Evolutionary conservation across 2,329 filamentous ascomycete genomes (phyloP).

Genomic region (Hypocrella siamensis): DNA sequence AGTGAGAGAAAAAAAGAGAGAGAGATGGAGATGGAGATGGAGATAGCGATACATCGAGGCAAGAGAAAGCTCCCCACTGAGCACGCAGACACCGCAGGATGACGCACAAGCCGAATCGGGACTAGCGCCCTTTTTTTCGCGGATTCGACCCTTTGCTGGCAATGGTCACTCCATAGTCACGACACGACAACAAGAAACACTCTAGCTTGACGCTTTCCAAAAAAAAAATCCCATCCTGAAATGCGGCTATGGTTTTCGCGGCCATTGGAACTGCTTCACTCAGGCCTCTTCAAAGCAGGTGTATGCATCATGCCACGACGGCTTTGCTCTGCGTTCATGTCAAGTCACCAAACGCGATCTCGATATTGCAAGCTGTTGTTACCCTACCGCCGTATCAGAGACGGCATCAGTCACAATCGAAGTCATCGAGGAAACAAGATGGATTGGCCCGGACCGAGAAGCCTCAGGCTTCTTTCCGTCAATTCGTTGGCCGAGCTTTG

Average conservation of each 20-base stretch:
- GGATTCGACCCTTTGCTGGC: neutral
- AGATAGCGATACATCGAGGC: neutral
- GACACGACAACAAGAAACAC: too few species aligned
- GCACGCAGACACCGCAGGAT: neutral
- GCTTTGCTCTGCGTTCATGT: slow-evolving; percentile 18
- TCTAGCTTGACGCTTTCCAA: neutral
- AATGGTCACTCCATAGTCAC: too few species aligned
- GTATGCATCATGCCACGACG: slow-evolving; percentile 12
- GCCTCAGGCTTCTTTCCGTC: slow-evolving; percentile 16
- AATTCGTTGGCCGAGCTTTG: slow-evolving; percentile 13
- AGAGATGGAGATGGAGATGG: neutral
- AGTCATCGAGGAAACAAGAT: slow-evolving; percentile 5
- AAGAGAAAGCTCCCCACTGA: slow-evolving; percentile 2
- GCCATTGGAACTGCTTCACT: slow-evolving; percentile 17
- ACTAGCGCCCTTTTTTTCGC: slow-evolving; percentile 1
- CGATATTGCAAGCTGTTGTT: slow-evolving; percentile 15
- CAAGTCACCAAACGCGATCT: slow-evolving; percentile 11
- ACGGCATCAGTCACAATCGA: slow-evolving; percentile 15
- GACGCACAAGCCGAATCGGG: slow-evolving; percentile 6
- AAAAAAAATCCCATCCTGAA: neutral
- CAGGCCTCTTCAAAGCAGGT: slow-evolving; percentile 15
- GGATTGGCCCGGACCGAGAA: slow-evolving; percentile 7
- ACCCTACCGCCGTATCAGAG: slow-evolving; percentile 11
- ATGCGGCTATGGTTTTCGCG: too few species aligned
- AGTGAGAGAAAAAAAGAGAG: neutral